These are phyloP conservation scores for Lepidium aucheri DNA, from an alignment of 345 rosid genomes.

Conservation along the genomic window DNA sequence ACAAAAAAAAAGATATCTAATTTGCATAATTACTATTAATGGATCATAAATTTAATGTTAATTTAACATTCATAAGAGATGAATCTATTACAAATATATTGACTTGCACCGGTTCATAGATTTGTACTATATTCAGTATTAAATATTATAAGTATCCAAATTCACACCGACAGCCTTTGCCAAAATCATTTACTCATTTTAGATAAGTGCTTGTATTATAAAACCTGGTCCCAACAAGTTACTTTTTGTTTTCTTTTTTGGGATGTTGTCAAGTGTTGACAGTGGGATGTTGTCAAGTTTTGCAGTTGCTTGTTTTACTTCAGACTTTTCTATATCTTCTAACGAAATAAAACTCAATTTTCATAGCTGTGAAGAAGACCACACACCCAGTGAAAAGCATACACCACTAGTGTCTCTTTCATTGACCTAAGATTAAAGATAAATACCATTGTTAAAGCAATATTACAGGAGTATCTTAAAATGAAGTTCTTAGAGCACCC, in stretches of 20 bases:
- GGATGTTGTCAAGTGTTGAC: not conserved
- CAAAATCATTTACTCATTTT: not conserved
- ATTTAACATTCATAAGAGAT: too few species aligned
- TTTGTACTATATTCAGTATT: too few species aligned
- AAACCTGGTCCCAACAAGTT: not conserved
- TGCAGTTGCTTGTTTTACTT: not conserved
- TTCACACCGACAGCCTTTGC: slow-evolving; percentile 7
- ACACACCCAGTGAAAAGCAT: not conserved
- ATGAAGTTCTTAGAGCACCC: too few species aligned
- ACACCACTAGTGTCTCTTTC: not conserved
- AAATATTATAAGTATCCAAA: not conserved
- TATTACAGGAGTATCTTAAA: too few species aligned
- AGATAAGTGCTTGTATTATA: not conserved
- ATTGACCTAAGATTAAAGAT: not conserved
- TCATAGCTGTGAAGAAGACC: not conserved
- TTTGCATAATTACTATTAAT: too few species aligned
- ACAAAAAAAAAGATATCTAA: too few species aligned
- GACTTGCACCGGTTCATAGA: too few species aligned
- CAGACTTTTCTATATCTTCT: too few species aligned
- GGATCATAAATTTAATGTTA: too few species aligned
- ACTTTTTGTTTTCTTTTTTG: not conserved
- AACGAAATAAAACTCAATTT: not conserved
- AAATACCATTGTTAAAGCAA: too few species aligned
- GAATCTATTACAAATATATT: too few species aligned
- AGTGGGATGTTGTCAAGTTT: too few species aligned